A percentile compares a stretch with the other conserved stretches of the same genome.
Evolutionary conservation across 164 flowering plant genomes (phyloP).

Genomic region (Tetrastigma voinierianum): DNA sequence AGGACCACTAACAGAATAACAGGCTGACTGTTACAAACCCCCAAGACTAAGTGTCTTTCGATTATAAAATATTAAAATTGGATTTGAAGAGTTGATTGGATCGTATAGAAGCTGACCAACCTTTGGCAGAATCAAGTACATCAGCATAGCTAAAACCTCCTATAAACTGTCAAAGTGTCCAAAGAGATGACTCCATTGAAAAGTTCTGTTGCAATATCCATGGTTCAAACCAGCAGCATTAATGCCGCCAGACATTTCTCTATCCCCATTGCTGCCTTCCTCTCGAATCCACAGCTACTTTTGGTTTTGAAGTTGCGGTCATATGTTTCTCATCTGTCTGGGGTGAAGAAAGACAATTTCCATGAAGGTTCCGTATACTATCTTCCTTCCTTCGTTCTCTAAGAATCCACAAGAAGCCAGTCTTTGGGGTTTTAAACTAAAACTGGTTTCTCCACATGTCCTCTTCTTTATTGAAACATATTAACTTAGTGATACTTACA

Average conservation of each 20-base stretch:
- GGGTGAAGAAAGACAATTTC: conserved; percentile 71
- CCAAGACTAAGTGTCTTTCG: conserved; percentile 88
- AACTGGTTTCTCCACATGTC: no score
- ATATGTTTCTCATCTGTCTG: conserved; percentile 67
- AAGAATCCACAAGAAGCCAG: conserved; percentile 75
- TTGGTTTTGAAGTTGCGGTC: conserved; percentile 56
- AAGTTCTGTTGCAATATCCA: conserved; percentile 74
- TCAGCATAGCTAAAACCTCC: conserved; percentile 87
- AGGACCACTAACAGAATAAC: conserved; percentile 92
- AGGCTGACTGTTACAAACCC: conserved; percentile 92
- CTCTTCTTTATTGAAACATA: conserved; percentile 55
- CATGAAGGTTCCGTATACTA: conserved; percentile 74
- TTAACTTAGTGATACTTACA: conserved; percentile 58
- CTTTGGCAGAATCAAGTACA: conserved; percentile 88
- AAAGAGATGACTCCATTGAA: conserved; percentile 56
- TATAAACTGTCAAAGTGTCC: conserved; percentile 64
- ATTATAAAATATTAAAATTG: conserved; percentile 63
- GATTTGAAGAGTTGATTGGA: conserved; percentile 65
- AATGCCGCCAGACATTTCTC: conserved; percentile 96
- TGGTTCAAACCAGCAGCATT: conserved; percentile 88
- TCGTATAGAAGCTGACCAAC: conserved; percentile 91
- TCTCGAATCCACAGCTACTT: conserved; percentile 83
- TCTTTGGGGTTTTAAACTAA: conserved; percentile 64
- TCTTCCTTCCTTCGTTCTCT: conserved; percentile 75
- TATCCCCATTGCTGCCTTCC: conserved; percentile 83